These are phyloP conservation scores for Botrytis paeoniae DNA, from an alignment of 2,329 filamentous ascomycete genomes.

Conservation along the genomic window DNA sequence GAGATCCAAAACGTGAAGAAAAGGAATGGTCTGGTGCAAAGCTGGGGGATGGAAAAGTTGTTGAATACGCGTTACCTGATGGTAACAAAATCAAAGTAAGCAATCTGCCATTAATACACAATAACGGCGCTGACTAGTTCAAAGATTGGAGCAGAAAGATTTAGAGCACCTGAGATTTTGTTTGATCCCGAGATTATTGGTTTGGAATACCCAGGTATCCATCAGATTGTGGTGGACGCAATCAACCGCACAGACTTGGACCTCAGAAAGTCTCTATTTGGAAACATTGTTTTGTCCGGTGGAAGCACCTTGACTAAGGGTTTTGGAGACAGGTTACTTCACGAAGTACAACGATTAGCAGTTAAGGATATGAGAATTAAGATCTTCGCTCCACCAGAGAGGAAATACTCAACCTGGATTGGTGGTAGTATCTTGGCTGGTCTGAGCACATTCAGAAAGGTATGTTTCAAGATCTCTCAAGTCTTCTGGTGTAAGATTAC, in stretches of 20 bases:
- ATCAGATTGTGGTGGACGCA: conserved; percentile 95
- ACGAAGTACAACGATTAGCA: conserved; percentile 87
- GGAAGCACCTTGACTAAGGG: conserved; percentile 95
- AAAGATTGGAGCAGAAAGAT: conserved; percentile 87
- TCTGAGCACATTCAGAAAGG: conserved; percentile 97
- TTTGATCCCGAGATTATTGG: conserved; percentile 98
- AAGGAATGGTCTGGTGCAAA: conserved; percentile 89
- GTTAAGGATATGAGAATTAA: conserved; percentile 99
- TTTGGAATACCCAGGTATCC: conserved; percentile 92
- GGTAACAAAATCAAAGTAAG: conserved; percentile 86
- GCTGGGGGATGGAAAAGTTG: conserved; percentile 70
- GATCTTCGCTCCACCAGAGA: conserved; percentile 95
- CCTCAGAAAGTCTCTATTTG: conserved; percentile 87
- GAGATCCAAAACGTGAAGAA: conserved; percentile 90
- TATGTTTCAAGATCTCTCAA: conserved; percentile 42
- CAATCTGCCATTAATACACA: conserved; percentile 1
- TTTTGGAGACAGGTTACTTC: conserved; percentile 87
- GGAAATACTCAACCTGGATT: conserved; percentile 99
- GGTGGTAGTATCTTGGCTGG: conserved; percentile 96
- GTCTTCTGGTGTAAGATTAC: conserved; percentile 21
- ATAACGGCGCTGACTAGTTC: conserved; percentile 21
- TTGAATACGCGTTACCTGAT: conserved; percentile 88
- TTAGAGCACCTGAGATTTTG: conserved; percentile 92
- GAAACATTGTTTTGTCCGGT: conserved; percentile 95
- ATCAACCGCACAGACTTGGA: conserved; percentile 96